A percentile compares a stretch with the other conserved stretches of the same genome.
Evolutionary conservation across 441 rosid genomes (phyloP).

Genomic region (Monsonia emarginata): DNA sequence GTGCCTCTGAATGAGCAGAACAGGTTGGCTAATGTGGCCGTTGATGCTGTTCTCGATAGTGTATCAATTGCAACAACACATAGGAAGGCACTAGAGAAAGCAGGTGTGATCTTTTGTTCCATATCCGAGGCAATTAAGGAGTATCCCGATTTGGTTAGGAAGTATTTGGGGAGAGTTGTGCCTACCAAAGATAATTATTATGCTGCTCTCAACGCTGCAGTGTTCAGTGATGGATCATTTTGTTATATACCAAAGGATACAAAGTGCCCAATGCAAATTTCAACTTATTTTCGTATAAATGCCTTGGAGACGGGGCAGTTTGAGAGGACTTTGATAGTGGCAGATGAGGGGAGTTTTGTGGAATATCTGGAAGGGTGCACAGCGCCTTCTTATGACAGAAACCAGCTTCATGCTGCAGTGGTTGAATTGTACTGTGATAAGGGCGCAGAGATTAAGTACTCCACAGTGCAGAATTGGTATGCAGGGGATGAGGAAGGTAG

Average conservation of each 20-base stretch:
- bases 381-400: constrained; percentile 76
- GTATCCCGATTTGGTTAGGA: constrained; percentile 63
- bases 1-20: constrained; percentile 69
- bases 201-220: constrained; percentile 77
- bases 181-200: constrained; percentile 74
- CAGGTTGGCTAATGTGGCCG: constrained; percentile 75
- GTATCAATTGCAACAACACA: constrained; percentile 84
- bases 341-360: constrained; percentile 76
- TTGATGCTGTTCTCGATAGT: constrained; percentile 85
- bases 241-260: constrained; percentile 76
- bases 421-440: constrained; percentile 75
- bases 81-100: constrained; percentile 54
- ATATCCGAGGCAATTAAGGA: constrained; percentile 72
- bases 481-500: constrained; percentile 81
- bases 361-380: constrained; percentile 96
- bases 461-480: constrained; percentile 91
- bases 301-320: constrained; percentile 90
- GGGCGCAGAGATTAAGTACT: constrained; percentile 83
- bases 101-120: constrained; percentile 83
- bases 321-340: constrained; percentile 93
- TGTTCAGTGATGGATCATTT: constrained; percentile 83
- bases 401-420: constrained; percentile 91
- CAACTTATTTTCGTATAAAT: constrained; percentile 79
- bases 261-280: constrained; percentile 80
- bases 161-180: constrained; percentile 79